These are phyloP conservation scores for Senna siamea DNA, from an alignment of 306 rosid species.

Conservation along the genomic window DNA sequence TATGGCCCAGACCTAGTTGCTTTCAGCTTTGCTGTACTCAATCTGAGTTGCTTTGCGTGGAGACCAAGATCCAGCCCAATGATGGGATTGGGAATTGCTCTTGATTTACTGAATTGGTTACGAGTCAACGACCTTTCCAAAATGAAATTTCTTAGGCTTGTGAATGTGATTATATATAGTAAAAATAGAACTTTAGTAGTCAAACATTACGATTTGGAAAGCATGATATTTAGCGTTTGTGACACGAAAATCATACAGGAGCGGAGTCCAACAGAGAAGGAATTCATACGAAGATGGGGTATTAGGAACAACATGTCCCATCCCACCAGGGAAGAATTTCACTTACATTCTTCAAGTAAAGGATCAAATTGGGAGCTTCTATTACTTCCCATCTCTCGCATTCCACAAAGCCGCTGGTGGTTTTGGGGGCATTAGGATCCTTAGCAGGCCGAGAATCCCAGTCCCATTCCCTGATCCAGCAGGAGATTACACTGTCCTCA, in stretches of 20 bases:
- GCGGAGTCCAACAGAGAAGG: conserved; percentile 86
- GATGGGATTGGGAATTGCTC: neutral
- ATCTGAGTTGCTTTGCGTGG: neutral
- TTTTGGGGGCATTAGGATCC: conserved; percentile 93
- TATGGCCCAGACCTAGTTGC: neutral
- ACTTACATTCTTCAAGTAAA: conserved; percentile 95
- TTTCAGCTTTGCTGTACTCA: neutral
- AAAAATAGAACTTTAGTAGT: neutral
- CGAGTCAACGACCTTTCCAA: neutral
- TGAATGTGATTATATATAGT: neutral
- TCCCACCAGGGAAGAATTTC: conserved; percentile 88
- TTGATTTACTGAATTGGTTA: neutral
- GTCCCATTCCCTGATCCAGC: conserved; percentile 91
- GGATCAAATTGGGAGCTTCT: conserved; percentile 95
- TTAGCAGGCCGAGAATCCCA: conserved; percentile 92
- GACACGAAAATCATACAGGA: conserved; percentile 55
- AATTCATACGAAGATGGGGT: conserved; percentile 93
- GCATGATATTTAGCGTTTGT: neutral
- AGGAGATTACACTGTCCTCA: conserved; percentile 85
- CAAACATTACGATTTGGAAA: neutral
- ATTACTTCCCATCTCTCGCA: conserved; percentile 89
- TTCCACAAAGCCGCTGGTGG: conserved; percentile 99
- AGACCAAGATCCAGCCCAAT: neutral
- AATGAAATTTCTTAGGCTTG: no score
- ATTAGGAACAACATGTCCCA: conserved; percentile 90